Evolutionary conservation across 2,329 filamentous ascomycete species (phyloP).

Genomic region (Hymenoscyphus occultus): DNA sequence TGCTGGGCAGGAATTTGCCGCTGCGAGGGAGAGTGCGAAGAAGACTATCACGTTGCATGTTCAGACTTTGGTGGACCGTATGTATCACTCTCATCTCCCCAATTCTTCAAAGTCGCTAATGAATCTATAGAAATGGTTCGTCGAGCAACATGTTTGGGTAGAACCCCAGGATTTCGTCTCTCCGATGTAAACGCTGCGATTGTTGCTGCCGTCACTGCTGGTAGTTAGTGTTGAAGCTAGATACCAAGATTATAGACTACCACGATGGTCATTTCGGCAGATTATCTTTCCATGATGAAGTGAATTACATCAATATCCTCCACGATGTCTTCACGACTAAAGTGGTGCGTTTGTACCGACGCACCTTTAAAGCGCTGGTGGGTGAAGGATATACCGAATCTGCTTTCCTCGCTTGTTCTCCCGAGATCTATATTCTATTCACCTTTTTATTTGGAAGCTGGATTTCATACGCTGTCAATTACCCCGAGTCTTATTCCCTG

Average conservation of each 20-base stretch:
- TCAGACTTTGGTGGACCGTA: conserved; percentile 34
- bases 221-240: conserved; percentile 3
- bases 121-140: conserved; percentile 29
- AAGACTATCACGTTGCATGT: conserved; percentile 34
- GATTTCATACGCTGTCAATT: background rate
- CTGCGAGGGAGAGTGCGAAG: conserved; percentile 16
- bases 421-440: background rate
- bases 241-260: background rate
- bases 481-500: background rate
- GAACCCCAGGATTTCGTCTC: conserved; percentile 34
- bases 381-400: background rate
- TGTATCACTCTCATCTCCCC: conserved; percentile 14
- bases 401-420: background rate
- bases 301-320: background rate
- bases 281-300: background rate
- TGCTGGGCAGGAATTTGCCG: conserved; percentile 4
- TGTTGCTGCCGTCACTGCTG: conserved; percentile 25
- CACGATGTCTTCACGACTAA: background rate
- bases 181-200: conserved; percentile 37
- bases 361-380: background rate
- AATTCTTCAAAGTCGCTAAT: conserved; percentile 3
- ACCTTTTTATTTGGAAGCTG: background rate
- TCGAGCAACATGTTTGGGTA: conserved; percentile 34
- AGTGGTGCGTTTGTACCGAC: background rate
- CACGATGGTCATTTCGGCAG: background rate